These are phyloP conservation scores for Cryptosporidium baileyi DNA, from an alignment of 169 alveolate genomes.

Conservation along the genomic window DNA sequence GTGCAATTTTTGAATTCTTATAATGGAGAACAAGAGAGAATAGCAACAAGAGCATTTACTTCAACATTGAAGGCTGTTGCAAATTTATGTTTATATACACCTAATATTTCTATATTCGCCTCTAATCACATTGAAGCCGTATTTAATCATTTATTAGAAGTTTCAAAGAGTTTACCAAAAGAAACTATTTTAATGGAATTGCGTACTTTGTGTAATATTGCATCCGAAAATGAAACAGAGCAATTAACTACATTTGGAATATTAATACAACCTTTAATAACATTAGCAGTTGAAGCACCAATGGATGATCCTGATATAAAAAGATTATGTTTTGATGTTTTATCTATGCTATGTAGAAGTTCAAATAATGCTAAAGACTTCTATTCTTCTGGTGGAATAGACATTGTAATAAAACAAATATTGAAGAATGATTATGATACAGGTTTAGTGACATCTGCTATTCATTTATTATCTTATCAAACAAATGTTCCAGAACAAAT, in stretches of 20 bases:
- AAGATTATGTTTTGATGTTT: conserved; percentile 82
- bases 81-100: conserved; percentile 84
- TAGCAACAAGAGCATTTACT: conserved; percentile 85
- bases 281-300: conserved; percentile 77
- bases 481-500: conserved; percentile 79
- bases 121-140: conserved; percentile 48
- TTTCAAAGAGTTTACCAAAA: conserved; percentile 34
- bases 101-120: conserved; percentile 76
- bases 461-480: conserved; percentile 84
- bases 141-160: conserved; percentile 26
- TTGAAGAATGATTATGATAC: conserved; percentile 85
- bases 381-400: conserved; percentile 82
- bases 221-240: conserved; percentile 86
- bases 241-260: conserved; percentile 86
- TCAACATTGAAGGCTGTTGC: conserved; percentile 86
- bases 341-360: conserved; percentile 83
- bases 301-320: conserved; percentile 83
- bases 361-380: conserved; percentile 81
- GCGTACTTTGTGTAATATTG: conserved; percentile 86
- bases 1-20: conserved; percentile 80
- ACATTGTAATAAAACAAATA: conserved; percentile 78
- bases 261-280: conserved; percentile 79
- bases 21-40: conserved; percentile 79
- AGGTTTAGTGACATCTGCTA: conserved; percentile 82
- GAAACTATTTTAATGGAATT: conserved; percentile 77